These are phyloP conservation scores for Zygosaccharomyces lentus DNA, from an alignment of 805 yeast genomes.

Conservation along the genomic window DNA sequence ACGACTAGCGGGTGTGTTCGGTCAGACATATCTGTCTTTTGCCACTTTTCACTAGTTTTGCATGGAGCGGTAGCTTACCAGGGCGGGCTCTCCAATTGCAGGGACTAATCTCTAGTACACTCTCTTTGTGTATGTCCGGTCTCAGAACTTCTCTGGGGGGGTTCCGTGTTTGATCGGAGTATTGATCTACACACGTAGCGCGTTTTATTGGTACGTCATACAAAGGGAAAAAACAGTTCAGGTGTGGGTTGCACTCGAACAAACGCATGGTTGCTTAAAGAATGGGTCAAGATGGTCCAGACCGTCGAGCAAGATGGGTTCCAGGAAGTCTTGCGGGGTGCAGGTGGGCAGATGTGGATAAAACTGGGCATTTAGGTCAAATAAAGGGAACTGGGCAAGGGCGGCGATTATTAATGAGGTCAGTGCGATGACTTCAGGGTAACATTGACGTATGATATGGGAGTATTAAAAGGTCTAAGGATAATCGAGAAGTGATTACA, in stretches of 20 bases:
- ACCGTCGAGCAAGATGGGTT: no score
- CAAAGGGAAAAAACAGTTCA: neutral
- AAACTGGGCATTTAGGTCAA: no score
- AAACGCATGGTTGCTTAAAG: neutral
- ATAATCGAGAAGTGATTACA: no score
- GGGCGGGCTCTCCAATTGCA: neutral
- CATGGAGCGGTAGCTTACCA: neutral
- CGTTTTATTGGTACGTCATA: conserved; percentile 6
- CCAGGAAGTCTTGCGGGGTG: no score
- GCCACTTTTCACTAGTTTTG: neutral
- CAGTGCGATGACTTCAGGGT: conserved; percentile 2
- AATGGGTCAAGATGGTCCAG: no score
- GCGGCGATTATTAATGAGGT: neutral
- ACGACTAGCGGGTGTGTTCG: conserved; percentile 9
- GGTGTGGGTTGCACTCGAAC: neutral
- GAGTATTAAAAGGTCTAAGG: neutral
- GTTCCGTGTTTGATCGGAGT: neutral
- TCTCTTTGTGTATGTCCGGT: neutral
- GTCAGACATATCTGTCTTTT: conserved; percentile 8
- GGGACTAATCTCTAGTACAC: neutral
- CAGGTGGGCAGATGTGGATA: no score
- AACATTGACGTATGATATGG: neutral
- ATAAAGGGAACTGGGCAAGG: no score
- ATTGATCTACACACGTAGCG: conserved; percentile 1
- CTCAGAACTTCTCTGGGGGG: neutral